These are phyloP conservation scores for Fusarium denticulatum DNA, from an alignment of 2,329 filamentous ascomycete genomes.

Conservation along the genomic window DNA sequence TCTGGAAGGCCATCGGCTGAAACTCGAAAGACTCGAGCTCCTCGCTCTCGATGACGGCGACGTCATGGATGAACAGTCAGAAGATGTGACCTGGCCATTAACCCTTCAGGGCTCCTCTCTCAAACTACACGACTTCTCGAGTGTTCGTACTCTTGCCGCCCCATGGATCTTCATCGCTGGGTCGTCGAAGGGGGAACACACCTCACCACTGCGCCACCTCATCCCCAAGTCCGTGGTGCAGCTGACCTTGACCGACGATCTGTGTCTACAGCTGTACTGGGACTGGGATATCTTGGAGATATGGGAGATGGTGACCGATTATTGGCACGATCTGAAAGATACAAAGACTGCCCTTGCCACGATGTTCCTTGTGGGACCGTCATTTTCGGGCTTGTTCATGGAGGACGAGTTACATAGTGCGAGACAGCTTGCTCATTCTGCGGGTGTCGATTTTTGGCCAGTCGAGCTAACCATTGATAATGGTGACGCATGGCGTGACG, in stretches of 20 bases:
- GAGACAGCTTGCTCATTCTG: background rate
- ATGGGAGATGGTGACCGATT: rapidly evolving
- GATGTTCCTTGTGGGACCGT: background rate
- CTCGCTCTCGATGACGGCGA: background rate
- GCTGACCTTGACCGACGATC: background rate
- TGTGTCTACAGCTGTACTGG: background rate
- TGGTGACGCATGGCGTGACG: rapidly evolving
- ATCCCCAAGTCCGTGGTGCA: background rate
- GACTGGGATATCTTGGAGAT: background rate
- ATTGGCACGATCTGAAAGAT: background rate
- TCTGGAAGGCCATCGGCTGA: background rate
- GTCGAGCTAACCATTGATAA: background rate
- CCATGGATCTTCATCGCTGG: background rate
- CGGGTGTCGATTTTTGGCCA: background rate
- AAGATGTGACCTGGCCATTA: too few species aligned
- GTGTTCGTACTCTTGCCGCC: rapidly evolving
- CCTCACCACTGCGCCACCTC: background rate
- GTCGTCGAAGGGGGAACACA: rapidly evolving
- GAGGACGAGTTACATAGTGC: background rate
- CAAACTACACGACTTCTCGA: background rate
- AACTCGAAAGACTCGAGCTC: background rate
- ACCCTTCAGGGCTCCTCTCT: background rate
- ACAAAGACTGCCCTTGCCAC: background rate
- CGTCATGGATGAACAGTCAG: background rate
- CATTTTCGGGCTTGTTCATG: too few species aligned